These are phyloP conservation scores for Acer negundo DNA, from an alignment of 345 rosid species.

Conservation along the genomic window DNA sequence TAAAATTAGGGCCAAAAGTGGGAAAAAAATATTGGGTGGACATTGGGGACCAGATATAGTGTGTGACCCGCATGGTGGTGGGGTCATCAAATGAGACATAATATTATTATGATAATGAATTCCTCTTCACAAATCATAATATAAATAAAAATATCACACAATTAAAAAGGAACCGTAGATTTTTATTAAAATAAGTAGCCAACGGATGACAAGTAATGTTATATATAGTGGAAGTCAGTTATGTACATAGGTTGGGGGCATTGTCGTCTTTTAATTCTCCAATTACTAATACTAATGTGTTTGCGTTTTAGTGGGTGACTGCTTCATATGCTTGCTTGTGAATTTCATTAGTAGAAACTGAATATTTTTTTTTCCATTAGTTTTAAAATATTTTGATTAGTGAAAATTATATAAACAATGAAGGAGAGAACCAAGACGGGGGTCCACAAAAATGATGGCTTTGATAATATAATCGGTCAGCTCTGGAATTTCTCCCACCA, in stretches of 20 bases:
- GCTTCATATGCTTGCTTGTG: neutral
- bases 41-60: slow-evolving; percentile 15
- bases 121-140: neutral
- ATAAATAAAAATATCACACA: neutral
- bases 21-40: slow-evolving; percentile 11
- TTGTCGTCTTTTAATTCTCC: neutral
- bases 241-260: neutral
- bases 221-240: slow-evolving; percentile 26
- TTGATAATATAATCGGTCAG: neutral
- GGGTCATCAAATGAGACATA: slow-evolving; percentile 2
- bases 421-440: neutral
- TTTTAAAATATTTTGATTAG: neutral
- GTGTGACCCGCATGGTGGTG: slow-evolving; percentile 12
- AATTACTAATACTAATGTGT: neutral
- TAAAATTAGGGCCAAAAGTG: slow-evolving; percentile 19
- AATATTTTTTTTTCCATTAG: neutral
- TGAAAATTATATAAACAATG: neutral
- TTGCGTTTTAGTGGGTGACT: neutral
- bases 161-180: neutral
- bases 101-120: slow-evolving; percentile 3
- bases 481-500: neutral
- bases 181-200: neutral
- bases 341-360: neutral
- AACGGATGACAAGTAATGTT: neutral
- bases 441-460: neutral